Conservation (phyloP, 192 early-diverging fungal species). For the Coemansia asiatica region DNA sequence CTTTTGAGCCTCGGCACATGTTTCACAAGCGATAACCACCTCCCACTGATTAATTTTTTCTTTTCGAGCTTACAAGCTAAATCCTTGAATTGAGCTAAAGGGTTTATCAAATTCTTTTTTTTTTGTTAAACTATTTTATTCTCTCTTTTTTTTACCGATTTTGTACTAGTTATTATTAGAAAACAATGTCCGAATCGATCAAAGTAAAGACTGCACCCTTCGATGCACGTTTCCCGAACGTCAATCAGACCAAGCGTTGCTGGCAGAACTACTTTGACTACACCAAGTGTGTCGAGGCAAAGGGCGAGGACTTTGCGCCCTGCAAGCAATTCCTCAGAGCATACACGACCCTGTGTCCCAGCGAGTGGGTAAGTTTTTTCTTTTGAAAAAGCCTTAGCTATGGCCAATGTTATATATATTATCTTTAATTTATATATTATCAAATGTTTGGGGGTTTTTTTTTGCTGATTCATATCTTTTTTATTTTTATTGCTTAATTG, state of each 20-base stretch:
- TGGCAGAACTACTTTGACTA: conserved; percentile 99
- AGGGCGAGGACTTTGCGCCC: conserved; percentile 93
- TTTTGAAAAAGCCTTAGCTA: not conserved
- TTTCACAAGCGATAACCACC: too few species aligned
- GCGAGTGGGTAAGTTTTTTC: conserved; percentile 77
- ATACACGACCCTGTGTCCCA: conserved; percentile 88
- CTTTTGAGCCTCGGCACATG: too few species aligned
- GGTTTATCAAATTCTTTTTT: not conserved
- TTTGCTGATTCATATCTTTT: not conserved
- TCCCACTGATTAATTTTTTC: not conserved
- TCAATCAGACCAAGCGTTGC: conserved; percentile 99
- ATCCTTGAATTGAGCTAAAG: not conserved
- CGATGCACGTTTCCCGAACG: conserved; percentile 89
- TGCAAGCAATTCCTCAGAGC: conserved; percentile 89
- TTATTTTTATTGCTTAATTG: not conserved
- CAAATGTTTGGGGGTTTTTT: too few species aligned
- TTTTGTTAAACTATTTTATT: not conserved
- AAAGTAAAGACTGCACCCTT: conserved; percentile 49
- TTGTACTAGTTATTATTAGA: not conserved
- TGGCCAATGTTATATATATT: too few species aligned
- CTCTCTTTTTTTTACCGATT: not conserved
- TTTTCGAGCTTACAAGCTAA: not conserved
- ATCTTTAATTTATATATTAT: too few species aligned
- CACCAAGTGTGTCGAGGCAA: conserved; percentile 83
- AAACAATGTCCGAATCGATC: conserved; percentile 29